Conservation (phyloP, 192 early-diverging fungal genomes). For the Coemansia guatemalensis region DNA sequence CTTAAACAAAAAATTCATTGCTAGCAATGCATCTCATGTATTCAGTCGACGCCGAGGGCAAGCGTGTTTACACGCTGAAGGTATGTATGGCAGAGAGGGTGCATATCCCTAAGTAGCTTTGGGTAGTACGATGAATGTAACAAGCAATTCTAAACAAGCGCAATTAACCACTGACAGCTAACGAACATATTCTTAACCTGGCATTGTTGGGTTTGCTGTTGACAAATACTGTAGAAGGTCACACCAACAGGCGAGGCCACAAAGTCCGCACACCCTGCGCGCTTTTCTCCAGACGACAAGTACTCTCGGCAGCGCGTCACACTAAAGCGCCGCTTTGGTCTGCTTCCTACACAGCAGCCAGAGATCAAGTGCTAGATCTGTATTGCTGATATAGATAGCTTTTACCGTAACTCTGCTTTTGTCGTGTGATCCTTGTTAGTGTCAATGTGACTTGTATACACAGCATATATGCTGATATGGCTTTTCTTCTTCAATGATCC, state of each 20-base stretch:
- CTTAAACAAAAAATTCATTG: neutral
- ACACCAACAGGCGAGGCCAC: constrained; percentile 76
- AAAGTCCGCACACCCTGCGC: constrained; percentile 97
- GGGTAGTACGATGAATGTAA: neutral
- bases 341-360: constrained; percentile 72
- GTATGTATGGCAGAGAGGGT: constrained; percentile 30
- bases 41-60: constrained; percentile 71
- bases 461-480: no score
- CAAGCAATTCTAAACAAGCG: neutral
- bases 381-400: neutral
- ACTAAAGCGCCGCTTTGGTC: constrained; percentile 91
- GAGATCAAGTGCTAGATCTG: constrained; percentile 33
- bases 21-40: constrained; percentile 91
- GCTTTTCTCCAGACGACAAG: constrained; percentile 99
- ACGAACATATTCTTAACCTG: neutral
- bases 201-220: neutral
- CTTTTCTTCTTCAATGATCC: no score
- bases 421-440: neutral
- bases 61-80: constrained; percentile 97
- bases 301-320: constrained; percentile 97
- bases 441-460: no score
- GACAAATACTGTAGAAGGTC: constrained; percentile 64
- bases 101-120: neutral
- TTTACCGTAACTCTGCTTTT: neutral
- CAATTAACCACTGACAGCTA: neutral